Percentiles rank a stretch among this genome's conserved stretches.
phyloP scores from a whole-genome alignment of 2,329 filamentous ascomycete species.

The Penicillium crustosum region DNA sequence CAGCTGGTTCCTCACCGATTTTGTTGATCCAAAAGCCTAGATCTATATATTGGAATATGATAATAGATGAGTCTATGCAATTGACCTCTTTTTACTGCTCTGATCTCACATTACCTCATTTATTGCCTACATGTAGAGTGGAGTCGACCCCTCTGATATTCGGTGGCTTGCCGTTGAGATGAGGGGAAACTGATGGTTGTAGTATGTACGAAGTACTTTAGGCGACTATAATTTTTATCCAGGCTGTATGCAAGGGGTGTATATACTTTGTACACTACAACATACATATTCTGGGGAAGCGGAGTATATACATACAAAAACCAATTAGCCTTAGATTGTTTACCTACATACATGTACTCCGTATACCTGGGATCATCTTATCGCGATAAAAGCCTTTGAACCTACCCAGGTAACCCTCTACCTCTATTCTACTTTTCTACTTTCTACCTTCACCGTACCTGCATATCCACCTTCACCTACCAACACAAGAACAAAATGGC shows the following conservation, averaged over 20 bases:
- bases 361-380: neutral
- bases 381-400: neutral
- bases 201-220: neutral
- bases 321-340: neutral
- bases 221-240: neutral
- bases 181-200: neutral
- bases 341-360: neutral
- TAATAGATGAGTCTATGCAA: neutral
- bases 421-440: neutral
- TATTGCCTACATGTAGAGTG: slow-evolving; percentile 4
- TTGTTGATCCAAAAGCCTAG: slow-evolving; percentile 9
- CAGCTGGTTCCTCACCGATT: slow-evolving; percentile 23
- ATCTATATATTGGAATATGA: slow-evolving; percentile 6
- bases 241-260: neutral
- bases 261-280: neutral
- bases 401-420: neutral
- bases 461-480: neutral
- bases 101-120: neutral
- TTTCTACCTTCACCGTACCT: neutral
- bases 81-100: neutral
- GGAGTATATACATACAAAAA: neutral
- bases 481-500: slow-evolving; percentile 8
- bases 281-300: neutral
- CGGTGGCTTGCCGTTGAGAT: slow-evolving; percentile 13
- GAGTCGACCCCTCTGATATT: slow-evolving; percentile 16